Evolutionary conservation across 345 rosid genomes (phyloP).

Genomic region (Camelina sativa): DNA sequence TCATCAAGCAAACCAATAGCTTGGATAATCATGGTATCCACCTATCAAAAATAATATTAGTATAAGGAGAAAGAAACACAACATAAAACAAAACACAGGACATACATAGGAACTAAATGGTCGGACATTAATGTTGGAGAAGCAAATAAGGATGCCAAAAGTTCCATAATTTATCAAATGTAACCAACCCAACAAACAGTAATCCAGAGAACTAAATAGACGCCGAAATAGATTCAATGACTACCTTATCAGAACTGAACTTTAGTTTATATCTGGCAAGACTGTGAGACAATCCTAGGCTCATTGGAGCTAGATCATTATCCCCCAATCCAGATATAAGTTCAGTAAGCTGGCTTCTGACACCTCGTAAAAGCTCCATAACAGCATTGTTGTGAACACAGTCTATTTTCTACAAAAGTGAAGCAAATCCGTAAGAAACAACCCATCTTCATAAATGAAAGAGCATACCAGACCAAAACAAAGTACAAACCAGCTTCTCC

Average conservation of each 20-base stretch:
- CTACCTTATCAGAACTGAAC: too few relatives aligned
- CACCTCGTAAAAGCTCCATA: slow-evolving; percentile 91
- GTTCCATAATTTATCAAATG: not conserved
- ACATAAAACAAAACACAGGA: not conserved
- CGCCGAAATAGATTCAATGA: not conserved
- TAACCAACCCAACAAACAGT: not conserved
- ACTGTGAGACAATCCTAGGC: too few relatives aligned
- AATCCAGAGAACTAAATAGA: not conserved
- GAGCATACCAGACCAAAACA: not conserved
- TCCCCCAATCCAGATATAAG: slow-evolving; percentile 79
- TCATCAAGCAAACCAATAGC: slow-evolving; percentile 95
- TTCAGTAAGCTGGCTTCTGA: slow-evolving; percentile 83
- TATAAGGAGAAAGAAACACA: slow-evolving; percentile 8
- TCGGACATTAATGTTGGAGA: not conserved
- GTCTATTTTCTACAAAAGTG: slow-evolving; percentile 68
- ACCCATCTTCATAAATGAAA: not conserved
- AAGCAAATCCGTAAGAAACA: slow-evolving; percentile 6
- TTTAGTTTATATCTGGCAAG: too few relatives aligned
- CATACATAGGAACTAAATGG: not conserved
- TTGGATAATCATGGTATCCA: slow-evolving; percentile 96
- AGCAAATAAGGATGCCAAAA: not conserved
- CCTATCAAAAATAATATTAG: slow-evolving; percentile 50
- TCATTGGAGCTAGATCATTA: too few relatives aligned
- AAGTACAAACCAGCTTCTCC: slow-evolving; percentile 93
- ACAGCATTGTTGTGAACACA: slow-evolving; percentile 89